Conservation (phyloP, 345 rosid genomes). For the Camelina sativa region DNA sequence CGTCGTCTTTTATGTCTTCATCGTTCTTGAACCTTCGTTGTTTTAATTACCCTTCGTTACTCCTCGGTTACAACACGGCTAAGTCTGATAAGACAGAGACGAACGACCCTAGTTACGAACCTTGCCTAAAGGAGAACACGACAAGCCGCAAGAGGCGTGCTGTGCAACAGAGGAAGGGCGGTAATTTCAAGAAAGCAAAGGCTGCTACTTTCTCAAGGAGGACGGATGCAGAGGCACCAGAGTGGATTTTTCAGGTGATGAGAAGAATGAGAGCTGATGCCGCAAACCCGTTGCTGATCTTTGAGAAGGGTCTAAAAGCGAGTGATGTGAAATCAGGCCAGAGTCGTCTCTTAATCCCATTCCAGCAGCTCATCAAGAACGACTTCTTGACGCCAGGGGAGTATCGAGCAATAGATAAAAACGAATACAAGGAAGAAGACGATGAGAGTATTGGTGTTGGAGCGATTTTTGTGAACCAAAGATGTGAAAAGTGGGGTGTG, state of each 20-base stretch:
- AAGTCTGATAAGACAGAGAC: not conserved
- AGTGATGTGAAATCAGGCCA: not conserved
- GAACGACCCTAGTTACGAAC: not conserved
- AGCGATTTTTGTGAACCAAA: not conserved
- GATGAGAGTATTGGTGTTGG: not conserved
- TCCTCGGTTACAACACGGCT: not conserved
- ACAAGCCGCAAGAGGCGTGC: constrained; percentile 14
- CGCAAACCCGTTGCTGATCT: not conserved
- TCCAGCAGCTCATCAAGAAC: not conserved
- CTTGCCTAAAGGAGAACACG: not conserved
- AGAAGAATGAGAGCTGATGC: too few relatives aligned
- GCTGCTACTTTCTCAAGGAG: not conserved
- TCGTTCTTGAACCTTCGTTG: not conserved
- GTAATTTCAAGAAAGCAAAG: constrained; percentile 8
- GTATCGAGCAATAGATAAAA: not conserved
- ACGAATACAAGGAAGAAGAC: not conserved
- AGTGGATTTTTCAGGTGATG: too few relatives aligned
- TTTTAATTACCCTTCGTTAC: not conserved
- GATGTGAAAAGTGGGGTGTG: not conserved
- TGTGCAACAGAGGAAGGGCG: not conserved
- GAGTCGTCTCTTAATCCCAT: constrained; percentile 23
- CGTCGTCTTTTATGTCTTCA: not conserved
- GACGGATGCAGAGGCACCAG: too few relatives aligned
- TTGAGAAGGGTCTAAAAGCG: not conserved
- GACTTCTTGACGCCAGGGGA: constrained; percentile 1